phyloP scores from a whole-genome alignment of 139 green algal genomes.

The Chlorella sp. region DNA sequence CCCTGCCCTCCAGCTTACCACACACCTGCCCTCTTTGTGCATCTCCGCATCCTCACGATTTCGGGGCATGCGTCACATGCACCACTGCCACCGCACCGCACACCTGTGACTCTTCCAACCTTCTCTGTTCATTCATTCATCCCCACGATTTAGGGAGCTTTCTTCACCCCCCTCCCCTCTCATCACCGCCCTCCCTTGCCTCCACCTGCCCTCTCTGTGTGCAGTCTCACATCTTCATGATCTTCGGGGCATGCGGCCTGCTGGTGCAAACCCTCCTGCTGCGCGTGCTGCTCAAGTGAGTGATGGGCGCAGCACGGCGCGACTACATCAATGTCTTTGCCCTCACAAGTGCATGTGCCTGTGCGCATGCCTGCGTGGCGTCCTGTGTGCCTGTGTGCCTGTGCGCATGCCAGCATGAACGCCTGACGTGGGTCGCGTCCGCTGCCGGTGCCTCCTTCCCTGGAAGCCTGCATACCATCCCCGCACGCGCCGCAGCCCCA shows the following conservation, averaged over 20 bases:
- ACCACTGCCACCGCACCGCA: no score
- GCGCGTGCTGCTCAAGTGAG: constrained; percentile 52
- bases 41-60: background rate
- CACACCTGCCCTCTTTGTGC: no score
- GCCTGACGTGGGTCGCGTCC: no score
- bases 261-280: constrained; percentile 75
- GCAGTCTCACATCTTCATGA: constrained; percentile 65
- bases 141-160: background rate
- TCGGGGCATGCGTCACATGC: no score
- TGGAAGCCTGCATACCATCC: background rate
- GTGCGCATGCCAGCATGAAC: no score
- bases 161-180: background rate
- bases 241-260: constrained; percentile 68
- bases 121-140: background rate
- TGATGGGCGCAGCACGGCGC: background rate
- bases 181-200: background rate
- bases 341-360: no score
- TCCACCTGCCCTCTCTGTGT: background rate
- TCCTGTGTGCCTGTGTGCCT: no score
- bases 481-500: no score
- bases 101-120: background rate
- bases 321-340: background rate
- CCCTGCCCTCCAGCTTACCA: no score
- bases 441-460: no score
- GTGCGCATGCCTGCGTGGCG: no score